Evolutionary conservation across 2,329 filamentous ascomycete genomes (phyloP).

Genomic region (Dothistroma septosporum): DNA sequence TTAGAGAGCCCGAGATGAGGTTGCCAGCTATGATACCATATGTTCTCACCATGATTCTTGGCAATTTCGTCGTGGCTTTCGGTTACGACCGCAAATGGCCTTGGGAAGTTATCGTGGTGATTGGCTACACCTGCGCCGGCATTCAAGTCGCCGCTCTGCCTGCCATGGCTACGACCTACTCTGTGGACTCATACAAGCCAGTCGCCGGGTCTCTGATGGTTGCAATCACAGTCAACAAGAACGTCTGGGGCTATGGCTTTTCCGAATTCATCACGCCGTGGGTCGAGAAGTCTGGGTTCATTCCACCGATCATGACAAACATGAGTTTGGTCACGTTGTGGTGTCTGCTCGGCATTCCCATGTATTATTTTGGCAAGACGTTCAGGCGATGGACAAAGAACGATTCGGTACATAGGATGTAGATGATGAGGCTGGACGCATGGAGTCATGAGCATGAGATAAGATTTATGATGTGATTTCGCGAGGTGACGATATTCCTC

Average conservation of each 20-base stretch:
- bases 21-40: conserved; percentile 53
- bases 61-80: conserved; percentile 52
- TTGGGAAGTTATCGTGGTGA: conserved; percentile 53
- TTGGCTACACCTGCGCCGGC: conserved; percentile 55
- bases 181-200: conserved; percentile 62
- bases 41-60: conserved; percentile 53
- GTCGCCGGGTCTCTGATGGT: conserved; percentile 59
- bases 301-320: conserved; percentile 59
- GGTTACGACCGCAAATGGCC: conserved; percentile 42
- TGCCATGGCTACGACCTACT: conserved; percentile 56
- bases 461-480: no score
- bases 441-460: no score
- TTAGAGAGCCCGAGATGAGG: conserved; percentile 58
- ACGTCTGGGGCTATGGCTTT: conserved; percentile 59
- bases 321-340: conserved; percentile 52
- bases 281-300: conserved; percentile 48
- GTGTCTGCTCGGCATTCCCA: conserved; percentile 52
- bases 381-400: conserved; percentile 55
- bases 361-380: conserved; percentile 57
- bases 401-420: conserved; percentile 53
- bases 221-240: conserved; percentile 60
- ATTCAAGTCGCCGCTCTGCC: conserved; percentile 60
- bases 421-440: background rate
- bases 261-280: conserved; percentile 41
- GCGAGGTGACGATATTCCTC: no score